A percentile compares a stretch with the other conserved stretches of the same genome.
phyloP scores from a whole-genome alignment of 1,284 basidiomycete genomes.

The Apiotrichum veenhuisii region DNA sequence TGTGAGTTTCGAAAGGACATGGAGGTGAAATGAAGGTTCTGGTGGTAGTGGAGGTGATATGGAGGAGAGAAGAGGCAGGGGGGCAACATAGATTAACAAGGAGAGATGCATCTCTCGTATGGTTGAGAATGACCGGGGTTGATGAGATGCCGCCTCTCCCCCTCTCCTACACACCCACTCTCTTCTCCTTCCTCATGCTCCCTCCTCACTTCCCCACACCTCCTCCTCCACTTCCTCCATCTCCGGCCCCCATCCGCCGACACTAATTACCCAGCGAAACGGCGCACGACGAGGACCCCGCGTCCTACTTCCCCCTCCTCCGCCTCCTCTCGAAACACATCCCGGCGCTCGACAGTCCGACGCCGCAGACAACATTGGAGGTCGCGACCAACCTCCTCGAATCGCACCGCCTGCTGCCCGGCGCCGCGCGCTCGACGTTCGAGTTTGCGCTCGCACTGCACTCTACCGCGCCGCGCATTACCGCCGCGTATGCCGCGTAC shows the following conservation, averaged over 20 bases:
- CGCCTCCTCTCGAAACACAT: slow-evolving; percentile 58
- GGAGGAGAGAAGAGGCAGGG: too few relatives aligned
- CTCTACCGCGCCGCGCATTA: slow-evolving; percentile 41
- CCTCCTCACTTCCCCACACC: too few relatives aligned
- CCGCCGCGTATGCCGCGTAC: slow-evolving; percentile 43
- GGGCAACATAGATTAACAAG: too few relatives aligned
- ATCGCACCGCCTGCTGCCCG: slow-evolving; percentile 25
- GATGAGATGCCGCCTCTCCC: too few relatives aligned
- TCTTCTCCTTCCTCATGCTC: slow-evolving; percentile 10
- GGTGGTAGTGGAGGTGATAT: too few relatives aligned
- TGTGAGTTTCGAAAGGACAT: too few relatives aligned
- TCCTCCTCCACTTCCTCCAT: too few relatives aligned
- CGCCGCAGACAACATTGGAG: slow-evolving; percentile 28
- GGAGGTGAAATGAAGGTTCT: too few relatives aligned
- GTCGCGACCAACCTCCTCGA: slow-evolving; percentile 26
- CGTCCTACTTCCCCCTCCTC: slow-evolving; percentile 66
- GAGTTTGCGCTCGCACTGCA: slow-evolving; percentile 46
- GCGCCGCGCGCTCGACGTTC: slow-evolving; percentile 50
- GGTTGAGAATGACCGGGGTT: too few relatives aligned
- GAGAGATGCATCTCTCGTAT: too few relatives aligned
- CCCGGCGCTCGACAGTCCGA: slow-evolving; percentile 9
- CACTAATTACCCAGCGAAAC: slow-evolving; percentile 54
- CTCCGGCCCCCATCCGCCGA: too few relatives aligned
- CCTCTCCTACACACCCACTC: too few relatives aligned
- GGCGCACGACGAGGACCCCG: slow-evolving; percentile 61